These are phyloP conservation scores for Phytophthora multivora DNA, from an alignment of 352 stramenopile species.

Conservation along the genomic window DNA sequence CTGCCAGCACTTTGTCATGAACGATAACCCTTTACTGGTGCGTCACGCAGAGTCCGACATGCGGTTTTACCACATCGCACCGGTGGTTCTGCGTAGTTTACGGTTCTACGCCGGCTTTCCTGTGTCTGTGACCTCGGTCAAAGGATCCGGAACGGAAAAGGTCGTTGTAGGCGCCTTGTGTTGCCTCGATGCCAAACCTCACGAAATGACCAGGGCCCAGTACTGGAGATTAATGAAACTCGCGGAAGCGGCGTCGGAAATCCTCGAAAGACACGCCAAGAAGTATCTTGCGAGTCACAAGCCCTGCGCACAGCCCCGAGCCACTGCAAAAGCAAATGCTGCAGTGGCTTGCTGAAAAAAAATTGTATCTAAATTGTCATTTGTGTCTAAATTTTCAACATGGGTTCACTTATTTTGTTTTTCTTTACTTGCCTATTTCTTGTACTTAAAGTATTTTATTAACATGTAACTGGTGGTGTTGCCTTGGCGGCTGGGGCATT, in stretches of 20 bases:
- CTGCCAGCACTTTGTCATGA: conserved; percentile 52
- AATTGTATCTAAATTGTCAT: too few species aligned
- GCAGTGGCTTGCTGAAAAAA: too few species aligned
- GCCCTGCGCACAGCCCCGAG: too few species aligned
- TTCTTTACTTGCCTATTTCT: too few species aligned
- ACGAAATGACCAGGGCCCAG: conserved; percentile 38
- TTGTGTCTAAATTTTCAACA: too few species aligned
- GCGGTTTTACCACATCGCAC: conserved; percentile 40
- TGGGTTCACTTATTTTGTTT: too few species aligned
- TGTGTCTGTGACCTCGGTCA: conserved; percentile 14
- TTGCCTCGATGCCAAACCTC: conserved; percentile 35
- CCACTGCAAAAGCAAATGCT: too few species aligned
- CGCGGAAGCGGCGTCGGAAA: conserved; percentile 29
- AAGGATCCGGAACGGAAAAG: conserved; percentile 3
- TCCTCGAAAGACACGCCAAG: conserved; percentile 28
- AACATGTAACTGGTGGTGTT: too few species aligned
- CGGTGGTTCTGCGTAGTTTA: conserved; percentile 25
- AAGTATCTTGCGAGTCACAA: conserved; percentile 3
- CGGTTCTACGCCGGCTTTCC: conserved; percentile 48
- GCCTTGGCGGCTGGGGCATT: too few species aligned
- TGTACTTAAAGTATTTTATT: too few species aligned
- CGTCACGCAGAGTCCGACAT: conserved; percentile 46
- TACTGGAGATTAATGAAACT: conserved; percentile 45
- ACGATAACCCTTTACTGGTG: conserved; percentile 39
- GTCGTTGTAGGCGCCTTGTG: conserved; percentile 40